Evolutionary conservation across 108 stramenopile species (phyloP).

Genomic region (Skeletonema tropicum): DNA sequence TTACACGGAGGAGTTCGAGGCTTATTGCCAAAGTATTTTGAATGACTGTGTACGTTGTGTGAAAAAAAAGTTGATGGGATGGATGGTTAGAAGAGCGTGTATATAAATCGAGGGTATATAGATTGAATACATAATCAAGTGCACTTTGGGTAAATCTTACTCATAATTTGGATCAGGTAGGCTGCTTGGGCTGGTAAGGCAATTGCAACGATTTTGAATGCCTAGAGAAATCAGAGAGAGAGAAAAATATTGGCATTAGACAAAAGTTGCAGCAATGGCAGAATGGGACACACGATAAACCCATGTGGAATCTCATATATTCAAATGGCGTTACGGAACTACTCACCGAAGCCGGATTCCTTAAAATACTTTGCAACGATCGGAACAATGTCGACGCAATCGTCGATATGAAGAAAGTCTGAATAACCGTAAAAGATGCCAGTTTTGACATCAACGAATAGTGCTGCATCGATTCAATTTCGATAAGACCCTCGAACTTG

Average conservation of each 20-base stretch:
- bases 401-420: constrained; percentile 75
- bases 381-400: constrained; percentile 59
- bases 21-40: constrained; percentile 52
- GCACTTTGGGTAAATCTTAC: neutral
- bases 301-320: neutral
- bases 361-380: constrained; percentile 44
- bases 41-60: constrained; percentile 40
- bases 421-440: constrained; percentile 66
- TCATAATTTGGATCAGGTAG: constrained; percentile 64
- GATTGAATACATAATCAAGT: too few relatives aligned
- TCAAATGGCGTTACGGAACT: neutral
- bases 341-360: constrained; percentile 12
- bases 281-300: too few relatives aligned
- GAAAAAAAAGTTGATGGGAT: neutral
- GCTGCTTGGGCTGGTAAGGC: constrained; percentile 57
- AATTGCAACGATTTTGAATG: constrained; percentile 53
- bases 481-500: constrained; percentile 61
- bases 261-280: too few relatives aligned
- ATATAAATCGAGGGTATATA: too few relatives aligned
- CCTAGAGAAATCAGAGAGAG: neutral
- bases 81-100: neutral
- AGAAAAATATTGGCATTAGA: neutral
- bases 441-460: constrained; percentile 69
- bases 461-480: constrained; percentile 49
- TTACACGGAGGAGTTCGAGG: constrained; percentile 60